Percentiles rank a stretch among this genome's conserved stretches.
Evolutionary conservation across 139 green algal species (phyloP).

Genomic region (Chlamydomonas incerta): DNA sequence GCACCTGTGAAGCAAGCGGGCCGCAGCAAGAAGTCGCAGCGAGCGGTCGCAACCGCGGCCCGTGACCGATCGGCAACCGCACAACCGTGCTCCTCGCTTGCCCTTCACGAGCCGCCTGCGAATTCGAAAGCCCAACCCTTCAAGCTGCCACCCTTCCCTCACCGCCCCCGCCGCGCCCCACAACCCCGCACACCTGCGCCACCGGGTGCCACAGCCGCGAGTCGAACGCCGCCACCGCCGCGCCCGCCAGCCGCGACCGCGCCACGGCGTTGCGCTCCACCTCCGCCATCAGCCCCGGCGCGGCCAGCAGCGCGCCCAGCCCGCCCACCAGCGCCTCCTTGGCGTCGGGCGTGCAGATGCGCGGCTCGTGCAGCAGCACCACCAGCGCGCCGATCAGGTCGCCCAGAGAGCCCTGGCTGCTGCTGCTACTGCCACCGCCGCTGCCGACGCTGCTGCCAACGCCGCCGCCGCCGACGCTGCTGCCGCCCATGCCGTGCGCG

Average conservation of each 20-base stretch:
- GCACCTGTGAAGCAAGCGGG: constrained; percentile 7
- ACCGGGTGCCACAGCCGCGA: constrained; percentile 82
- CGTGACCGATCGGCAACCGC: too few relatives aligned
- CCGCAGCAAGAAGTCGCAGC: too few relatives aligned
- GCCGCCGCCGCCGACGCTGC: too few relatives aligned
- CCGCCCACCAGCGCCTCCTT: constrained; percentile 55
- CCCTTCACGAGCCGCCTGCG: too few relatives aligned
- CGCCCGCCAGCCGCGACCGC: constrained; percentile 57
- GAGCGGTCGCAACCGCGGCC: too few relatives aligned
- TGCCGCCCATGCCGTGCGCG: too few relatives aligned
- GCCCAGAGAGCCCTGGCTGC: constrained; percentile 26
- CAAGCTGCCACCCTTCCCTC: too few relatives aligned
- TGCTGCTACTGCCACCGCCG: too few relatives aligned
- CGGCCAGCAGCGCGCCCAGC: constrained; percentile 27
- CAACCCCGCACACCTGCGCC: constrained; percentile 14
- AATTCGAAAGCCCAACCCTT: too few relatives aligned
- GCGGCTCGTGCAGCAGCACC: constrained; percentile 35
- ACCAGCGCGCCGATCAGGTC: constrained; percentile 33
- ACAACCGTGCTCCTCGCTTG: too few relatives aligned
- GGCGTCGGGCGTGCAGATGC: constrained; percentile 52
- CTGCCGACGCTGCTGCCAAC: too few relatives aligned
- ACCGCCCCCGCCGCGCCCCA: neutral
- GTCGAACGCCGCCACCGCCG: constrained; percentile 79
- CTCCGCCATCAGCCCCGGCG: constrained; percentile 50
- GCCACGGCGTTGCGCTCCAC: constrained; percentile 70